phyloP scores from a whole-genome alignment of 2,329 filamentous ascomycete genomes.

The Fusarium paranaense region DNA sequence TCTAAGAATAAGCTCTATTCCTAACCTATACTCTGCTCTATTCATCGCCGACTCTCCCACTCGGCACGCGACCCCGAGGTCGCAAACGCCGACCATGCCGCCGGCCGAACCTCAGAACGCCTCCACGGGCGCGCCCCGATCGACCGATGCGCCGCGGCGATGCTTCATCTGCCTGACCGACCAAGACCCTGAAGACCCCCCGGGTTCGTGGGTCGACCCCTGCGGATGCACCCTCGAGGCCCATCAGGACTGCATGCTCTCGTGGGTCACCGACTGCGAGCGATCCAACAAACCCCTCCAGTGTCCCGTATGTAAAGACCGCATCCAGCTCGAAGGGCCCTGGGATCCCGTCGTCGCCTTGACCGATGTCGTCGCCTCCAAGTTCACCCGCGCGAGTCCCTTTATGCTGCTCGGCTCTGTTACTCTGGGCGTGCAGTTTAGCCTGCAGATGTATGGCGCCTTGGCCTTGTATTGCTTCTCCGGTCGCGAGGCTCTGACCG shows the following conservation, averaged over 20 bases:
- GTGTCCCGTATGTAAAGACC: conserved; percentile 90
- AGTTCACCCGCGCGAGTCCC: conserved; percentile 66
- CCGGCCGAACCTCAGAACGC: conserved; percentile 23
- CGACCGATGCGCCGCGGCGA: conserved; percentile 51
- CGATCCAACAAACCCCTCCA: conserved; percentile 72
- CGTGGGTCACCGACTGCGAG: conserved; percentile 94
- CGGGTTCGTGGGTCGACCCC: conserved; percentile 80
- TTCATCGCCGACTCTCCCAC: background rate
- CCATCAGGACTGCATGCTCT: conserved; percentile 88
- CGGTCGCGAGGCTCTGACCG: conserved; percentile 57
- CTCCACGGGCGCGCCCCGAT: conserved; percentile 6
- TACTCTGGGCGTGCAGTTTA: conserved; percentile 60
- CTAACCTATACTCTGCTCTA: background rate
- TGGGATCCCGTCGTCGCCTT: conserved; percentile 78
- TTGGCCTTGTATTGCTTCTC: conserved; percentile 64
- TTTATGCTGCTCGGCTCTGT: conserved; percentile 74
- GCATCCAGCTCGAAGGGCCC: conserved; percentile 81
- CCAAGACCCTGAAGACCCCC: conserved; percentile 60
- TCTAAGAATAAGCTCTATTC: conserved; percentile 1
- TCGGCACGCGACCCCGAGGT: conserved; percentile 30
- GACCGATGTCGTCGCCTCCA: conserved; percentile 68
- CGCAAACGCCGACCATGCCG: conserved; percentile 17
- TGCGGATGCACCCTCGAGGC: conserved; percentile 92
- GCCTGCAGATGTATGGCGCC: conserved; percentile 65
- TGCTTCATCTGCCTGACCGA: conserved; percentile 75